A percentile compares a stretch with the other conserved stretches of the same genome.
These are phyloP conservation scores for Pyrenophora graminea DNA, from an alignment of 2,329 filamentous ascomycete genomes.

Conservation along the genomic window DNA sequence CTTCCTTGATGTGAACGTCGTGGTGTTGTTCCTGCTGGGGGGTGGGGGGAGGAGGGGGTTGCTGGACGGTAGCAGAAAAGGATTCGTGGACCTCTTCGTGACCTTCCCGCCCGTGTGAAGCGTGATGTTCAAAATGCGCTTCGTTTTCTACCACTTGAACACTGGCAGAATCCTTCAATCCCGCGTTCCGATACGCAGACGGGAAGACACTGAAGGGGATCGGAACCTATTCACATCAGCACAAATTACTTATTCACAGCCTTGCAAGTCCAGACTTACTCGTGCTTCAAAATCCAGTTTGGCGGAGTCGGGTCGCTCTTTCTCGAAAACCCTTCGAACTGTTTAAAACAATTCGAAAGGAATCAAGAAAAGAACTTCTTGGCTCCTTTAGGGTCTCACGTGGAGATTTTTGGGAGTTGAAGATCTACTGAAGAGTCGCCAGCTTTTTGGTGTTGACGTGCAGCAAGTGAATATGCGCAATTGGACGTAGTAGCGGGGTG, in stretches of 20 bases:
- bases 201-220: slow-evolving; percentile 99
- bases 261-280: slow-evolving; percentile 58
- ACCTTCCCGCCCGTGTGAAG: slow-evolving; percentile 96
- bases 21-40: slow-evolving; percentile 48
- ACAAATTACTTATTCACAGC: slow-evolving; percentile 2
- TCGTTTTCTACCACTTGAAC: slow-evolving; percentile 91
- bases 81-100: slow-evolving; percentile 73
- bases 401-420: slow-evolving; percentile 28
- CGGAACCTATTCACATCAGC: slow-evolving; percentile 51
- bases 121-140: slow-evolving; percentile 72
- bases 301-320: slow-evolving; percentile 77
- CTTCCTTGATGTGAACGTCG: slow-evolving; percentile 72
- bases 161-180: slow-evolving; percentile 62
- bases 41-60: slow-evolving; percentile 15
- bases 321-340: slow-evolving; percentile 70
- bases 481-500: slow-evolving; percentile 47
- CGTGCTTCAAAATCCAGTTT: slow-evolving; percentile 99
- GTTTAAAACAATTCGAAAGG: slow-evolving; percentile 62
- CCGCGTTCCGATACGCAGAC: slow-evolving; percentile 82
- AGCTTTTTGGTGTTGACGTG: slow-evolving; percentile 38
- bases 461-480: slow-evolving; percentile 40
- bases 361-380: slow-evolving; percentile 64
- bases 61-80: slow-evolving; percentile 55
- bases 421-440: slow-evolving; percentile 32
- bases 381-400: slow-evolving; percentile 46